phyloP scores from a whole-genome alignment of 441 rosid species.

The Brassica hybrid region DNA sequence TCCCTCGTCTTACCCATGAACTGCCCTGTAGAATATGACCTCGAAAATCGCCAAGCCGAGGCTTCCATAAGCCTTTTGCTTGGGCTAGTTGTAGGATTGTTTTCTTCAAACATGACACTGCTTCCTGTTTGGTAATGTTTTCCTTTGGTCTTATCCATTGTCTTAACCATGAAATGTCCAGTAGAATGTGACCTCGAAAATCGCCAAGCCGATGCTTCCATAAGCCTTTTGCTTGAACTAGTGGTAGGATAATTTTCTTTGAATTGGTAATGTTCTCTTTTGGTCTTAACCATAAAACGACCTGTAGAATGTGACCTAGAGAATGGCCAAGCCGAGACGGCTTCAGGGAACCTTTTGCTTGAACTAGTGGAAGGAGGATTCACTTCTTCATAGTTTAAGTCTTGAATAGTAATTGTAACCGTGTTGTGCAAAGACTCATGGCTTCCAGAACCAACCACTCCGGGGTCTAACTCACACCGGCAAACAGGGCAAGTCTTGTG shows the following conservation, averaged over 20 bases:
- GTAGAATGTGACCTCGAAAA: conserved; percentile 73
- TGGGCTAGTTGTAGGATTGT: neutral
- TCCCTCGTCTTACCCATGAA: neutral
- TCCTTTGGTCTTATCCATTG: conserved; percentile 46
- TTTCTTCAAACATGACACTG: neutral
- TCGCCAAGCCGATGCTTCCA: conserved; percentile 34
- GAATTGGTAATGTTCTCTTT: conserved; percentile 48
- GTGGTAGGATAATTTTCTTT: too few relatives aligned
- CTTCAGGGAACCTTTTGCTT: conserved; percentile 41
- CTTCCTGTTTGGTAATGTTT: conserved; percentile 55
- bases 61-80: neutral
- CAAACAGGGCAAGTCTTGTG: conserved; percentile 93
- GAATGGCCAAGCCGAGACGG: too few relatives aligned
- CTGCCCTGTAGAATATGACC: neutral
- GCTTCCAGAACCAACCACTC: conserved; percentile 31
- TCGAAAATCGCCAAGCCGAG: neutral
- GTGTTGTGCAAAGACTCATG: conserved; percentile 29
- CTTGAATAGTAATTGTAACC: conserved; percentile 34
- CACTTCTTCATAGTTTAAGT: conserved; percentile 28
- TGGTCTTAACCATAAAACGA: conserved; percentile 58
- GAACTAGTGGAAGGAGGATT: conserved; percentile 41
- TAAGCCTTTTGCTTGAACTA: conserved; percentile 45
- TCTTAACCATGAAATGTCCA: conserved; percentile 62
- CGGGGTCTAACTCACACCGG: conserved; percentile 67
- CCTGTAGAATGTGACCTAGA: conserved; percentile 77